phyloP scores from a whole-genome alignment of 2,329 filamentous ascomycete species.

The Aspergillus ochraceoroseus region DNA sequence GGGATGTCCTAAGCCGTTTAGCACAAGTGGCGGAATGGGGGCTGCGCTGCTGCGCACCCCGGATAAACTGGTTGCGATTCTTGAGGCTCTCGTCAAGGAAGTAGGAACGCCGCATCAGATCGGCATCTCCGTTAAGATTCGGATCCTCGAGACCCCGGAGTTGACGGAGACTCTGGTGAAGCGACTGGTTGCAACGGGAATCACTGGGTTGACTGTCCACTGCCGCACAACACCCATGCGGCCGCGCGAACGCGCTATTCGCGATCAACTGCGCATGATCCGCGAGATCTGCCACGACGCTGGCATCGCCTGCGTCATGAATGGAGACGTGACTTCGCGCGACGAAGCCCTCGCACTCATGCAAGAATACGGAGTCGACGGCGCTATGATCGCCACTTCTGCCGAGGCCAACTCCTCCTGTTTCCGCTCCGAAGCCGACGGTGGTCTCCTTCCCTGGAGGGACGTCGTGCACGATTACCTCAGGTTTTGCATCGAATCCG shows the following conservation, averaged over 20 bases:
- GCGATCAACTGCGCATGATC: conserved; percentile 80
- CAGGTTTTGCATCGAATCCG: conserved; percentile 64
- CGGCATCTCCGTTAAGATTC: conserved; percentile 95
- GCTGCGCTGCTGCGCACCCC: conserved; percentile 82
- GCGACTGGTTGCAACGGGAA: conserved; percentile 76
- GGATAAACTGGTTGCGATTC: conserved; percentile 74
- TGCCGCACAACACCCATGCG: conserved; percentile 96
- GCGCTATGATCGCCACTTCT: conserved; percentile 92
- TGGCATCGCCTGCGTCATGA: conserved; percentile 91
- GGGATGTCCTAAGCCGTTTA: conserved; percentile 97
- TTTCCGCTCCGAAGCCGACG: conserved; percentile 66
- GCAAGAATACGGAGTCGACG: conserved; percentile 76
- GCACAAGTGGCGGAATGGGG: conserved; percentile 89
- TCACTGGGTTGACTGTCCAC: conserved; percentile 87
- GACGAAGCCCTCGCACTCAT: conserved; percentile 69
- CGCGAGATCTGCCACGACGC: conserved; percentile 71
- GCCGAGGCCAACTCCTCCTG: conserved; percentile 89
- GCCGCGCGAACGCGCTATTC: conserved; percentile 78
- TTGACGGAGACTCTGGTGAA: conserved; percentile 73
- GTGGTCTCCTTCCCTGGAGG: conserved; percentile 67
- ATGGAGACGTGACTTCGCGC: conserved; percentile 77
- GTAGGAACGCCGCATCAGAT: conserved; percentile 75
- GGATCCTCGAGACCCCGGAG: conserved; percentile 71
- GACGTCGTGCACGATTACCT: conserved; percentile 75
- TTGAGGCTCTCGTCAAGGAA: conserved; percentile 73